phyloP scores from a whole-genome alignment of 345 rosid genomes.

The Hypericum androsaemum region DNA sequence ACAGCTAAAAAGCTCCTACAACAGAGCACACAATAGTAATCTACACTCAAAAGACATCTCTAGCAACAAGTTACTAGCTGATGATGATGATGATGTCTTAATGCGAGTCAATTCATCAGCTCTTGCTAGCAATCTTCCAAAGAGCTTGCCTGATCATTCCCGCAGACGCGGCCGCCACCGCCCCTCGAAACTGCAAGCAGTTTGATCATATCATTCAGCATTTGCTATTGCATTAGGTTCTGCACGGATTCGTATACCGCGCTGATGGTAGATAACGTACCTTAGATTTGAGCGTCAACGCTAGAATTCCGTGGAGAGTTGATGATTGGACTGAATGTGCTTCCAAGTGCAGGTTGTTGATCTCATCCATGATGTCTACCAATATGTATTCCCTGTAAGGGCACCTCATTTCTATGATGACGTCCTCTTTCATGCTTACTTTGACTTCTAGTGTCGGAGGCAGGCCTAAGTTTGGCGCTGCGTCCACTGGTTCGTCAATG shows the following conservation, averaged over 20 bases:
- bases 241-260: not conserved
- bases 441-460: slow-evolving; percentile 21
- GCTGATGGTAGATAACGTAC: slow-evolving; percentile 18
- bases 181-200: slow-evolving; percentile 21
- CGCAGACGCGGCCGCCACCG: not conserved
- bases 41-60: too few species aligned
- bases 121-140: not conserved
- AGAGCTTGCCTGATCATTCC: slow-evolving; percentile 1
- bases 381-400: slow-evolving; percentile 52
- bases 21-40: too few species aligned
- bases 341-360: slow-evolving; percentile 63
- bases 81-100: not conserved
- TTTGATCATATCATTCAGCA: slow-evolving; percentile 3
- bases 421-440: slow-evolving; percentile 44
- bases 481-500: slow-evolving; percentile 28
- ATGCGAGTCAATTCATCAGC: too few species aligned
- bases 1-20: too few species aligned
- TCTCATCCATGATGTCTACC: slow-evolving; percentile 72
- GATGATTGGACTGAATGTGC: slow-evolving; percentile 55
- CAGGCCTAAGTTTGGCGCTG: slow-evolving; percentile 17
- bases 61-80: too few species aligned
- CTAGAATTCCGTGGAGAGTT: slow-evolving; percentile 49
- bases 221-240: not conserved
- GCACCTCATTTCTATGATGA: slow-evolving; percentile 59
- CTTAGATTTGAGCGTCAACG: slow-evolving; percentile 56